These are phyloP conservation scores for Bacidia rubella DNA, from an alignment of 495 filamentous ascomycete genomes.

Conservation along the genomic window DNA sequence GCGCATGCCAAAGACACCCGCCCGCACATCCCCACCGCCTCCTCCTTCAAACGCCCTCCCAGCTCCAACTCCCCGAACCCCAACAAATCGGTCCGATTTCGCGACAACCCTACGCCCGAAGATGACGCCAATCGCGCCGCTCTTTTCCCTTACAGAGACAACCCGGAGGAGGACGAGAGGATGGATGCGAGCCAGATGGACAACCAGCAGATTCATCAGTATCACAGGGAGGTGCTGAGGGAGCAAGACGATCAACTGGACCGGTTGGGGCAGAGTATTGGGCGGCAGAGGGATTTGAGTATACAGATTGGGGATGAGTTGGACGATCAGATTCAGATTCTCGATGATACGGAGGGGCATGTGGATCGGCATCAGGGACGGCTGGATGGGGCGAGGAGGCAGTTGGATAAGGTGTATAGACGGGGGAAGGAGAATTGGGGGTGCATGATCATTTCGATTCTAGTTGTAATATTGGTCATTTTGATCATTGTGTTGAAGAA, in stretches of 20 bases:
- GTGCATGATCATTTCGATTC: constrained; percentile 57
- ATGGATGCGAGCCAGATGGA: constrained; percentile 52
- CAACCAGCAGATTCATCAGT: constrained; percentile 78
- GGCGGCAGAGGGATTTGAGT: constrained; percentile 82
- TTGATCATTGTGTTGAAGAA: constrained; percentile 69
- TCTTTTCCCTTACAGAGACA: constrained; percentile 58
- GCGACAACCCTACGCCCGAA: constrained; percentile 46
- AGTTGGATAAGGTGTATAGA: constrained; percentile 54
- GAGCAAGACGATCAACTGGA: constrained; percentile 94
- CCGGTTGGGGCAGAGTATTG: constrained; percentile 66
- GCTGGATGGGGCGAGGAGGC: constrained; percentile 57
- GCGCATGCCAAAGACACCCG: constrained; percentile 40
- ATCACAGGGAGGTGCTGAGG: constrained; percentile 63
- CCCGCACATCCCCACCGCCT: constrained; percentile 24
- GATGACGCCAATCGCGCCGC: constrained; percentile 39
- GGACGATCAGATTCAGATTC: constrained; percentile 72
- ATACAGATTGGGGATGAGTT: constrained; percentile 96
- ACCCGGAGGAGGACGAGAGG: constrained; percentile 31
- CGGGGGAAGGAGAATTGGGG: constrained; percentile 69
- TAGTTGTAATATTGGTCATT: constrained; percentile 66
- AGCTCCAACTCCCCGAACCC: constrained; percentile 27
- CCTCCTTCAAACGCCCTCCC: constrained; percentile 28
- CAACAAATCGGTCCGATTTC: constrained; percentile 85
- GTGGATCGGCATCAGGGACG: constrained; percentile 70
- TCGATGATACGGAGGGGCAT: constrained; percentile 75